phyloP scores from a whole-genome alignment of 1,139 yeast species.

The Yamadazyma trypodendri region DNA sequence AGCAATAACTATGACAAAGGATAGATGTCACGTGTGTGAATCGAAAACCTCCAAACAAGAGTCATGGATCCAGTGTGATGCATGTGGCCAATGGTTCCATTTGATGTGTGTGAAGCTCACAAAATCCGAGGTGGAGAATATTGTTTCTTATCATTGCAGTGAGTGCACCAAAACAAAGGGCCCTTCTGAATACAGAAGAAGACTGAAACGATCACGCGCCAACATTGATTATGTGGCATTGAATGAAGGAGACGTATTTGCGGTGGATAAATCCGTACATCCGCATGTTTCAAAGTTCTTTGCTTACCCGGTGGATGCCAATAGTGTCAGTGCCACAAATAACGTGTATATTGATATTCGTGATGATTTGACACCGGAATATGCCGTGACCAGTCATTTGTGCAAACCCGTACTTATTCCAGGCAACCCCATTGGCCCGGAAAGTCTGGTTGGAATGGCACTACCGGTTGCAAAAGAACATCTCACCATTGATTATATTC shows the following conservation, averaged over 20 bases:
- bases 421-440: no score
- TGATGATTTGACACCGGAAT: conserved; percentile 34
- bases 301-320: conserved; percentile 20
- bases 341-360: conserved; percentile 17
- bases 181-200: conserved; percentile 52
- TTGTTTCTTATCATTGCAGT: conserved; percentile 57
- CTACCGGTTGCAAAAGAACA: conserved; percentile 34
- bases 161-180: conserved; percentile 48
- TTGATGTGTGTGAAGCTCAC: conserved; percentile 46
- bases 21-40: conserved; percentile 22
- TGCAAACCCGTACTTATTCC: conserved; percentile 34
- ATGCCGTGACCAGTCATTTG: conserved; percentile 27
- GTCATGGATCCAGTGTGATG: conserved; percentile 62
- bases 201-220: conserved; percentile 53
- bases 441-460: conserved; percentile 33
- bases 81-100: conserved; percentile 65
- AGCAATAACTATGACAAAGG: no score
- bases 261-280: conserved; percentile 58
- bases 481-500: conserved; percentile 56
- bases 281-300: conserved; percentile 54
- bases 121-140: conserved; percentile 31
- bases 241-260: conserved; percentile 66
- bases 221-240: conserved; percentile 77
- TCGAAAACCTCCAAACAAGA: not conserved
- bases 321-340: conserved; percentile 1